phyloP scores from a whole-genome alignment of 345 rosid species.

The Dipteronia sinensis region DNA sequence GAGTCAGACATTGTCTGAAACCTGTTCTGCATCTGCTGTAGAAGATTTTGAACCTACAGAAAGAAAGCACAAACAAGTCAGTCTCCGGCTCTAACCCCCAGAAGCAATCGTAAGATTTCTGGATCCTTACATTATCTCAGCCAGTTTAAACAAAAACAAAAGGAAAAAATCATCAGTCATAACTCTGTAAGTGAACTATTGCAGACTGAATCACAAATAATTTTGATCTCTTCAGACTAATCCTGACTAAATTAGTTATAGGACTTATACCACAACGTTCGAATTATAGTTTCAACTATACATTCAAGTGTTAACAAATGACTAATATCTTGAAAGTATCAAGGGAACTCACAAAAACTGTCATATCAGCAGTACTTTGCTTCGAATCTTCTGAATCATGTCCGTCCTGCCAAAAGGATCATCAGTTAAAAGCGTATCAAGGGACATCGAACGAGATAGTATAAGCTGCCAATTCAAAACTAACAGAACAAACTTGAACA shows the following conservation, averaged over 20 bases:
- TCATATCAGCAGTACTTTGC: slow-evolving; percentile 72
- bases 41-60: slow-evolving; percentile 73
- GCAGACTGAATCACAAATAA: not conserved
- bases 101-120: not conserved
- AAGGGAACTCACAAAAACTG: slow-evolving; percentile 58
- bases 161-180: too few relatives aligned
- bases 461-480: not conserved
- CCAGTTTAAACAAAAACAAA: not conserved
- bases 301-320: not conserved
- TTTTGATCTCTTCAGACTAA: not conserved
- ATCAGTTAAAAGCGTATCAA: not conserved
- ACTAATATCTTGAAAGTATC: not conserved
- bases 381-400: slow-evolving; percentile 71
- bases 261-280: not conserved
- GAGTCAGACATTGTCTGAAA: slow-evolving; percentile 81
- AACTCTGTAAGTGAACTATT: not conserved
- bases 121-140: not conserved
- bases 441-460: not conserved
- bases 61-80: slow-evolving; percentile 24
- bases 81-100: slow-evolving; percentile 2
- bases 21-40: slow-evolving; percentile 77
- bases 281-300: not conserved
- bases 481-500: not conserved
- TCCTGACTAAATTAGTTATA: not conserved
- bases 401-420: slow-evolving; percentile 56